Evolutionary conservation across 495 filamentous ascomycete species (phyloP), one percentile per base, ranked within the genome.

Genomic region (Aspergillus ostianus): DNA sequence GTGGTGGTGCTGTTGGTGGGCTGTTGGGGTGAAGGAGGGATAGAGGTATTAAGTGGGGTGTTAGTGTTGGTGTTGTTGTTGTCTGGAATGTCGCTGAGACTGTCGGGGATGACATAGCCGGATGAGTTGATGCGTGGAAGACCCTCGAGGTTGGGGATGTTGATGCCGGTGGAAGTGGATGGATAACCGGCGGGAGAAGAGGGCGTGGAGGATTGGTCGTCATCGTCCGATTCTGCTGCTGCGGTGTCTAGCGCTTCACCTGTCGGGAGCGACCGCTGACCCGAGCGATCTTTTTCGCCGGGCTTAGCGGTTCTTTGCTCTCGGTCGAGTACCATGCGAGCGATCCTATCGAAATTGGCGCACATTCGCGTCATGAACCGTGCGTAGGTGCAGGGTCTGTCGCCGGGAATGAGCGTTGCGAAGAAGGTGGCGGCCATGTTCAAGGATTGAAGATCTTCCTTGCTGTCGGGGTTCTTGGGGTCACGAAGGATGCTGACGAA

Each of bases 401-500:
- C 85, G 49, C 61, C 64, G 3, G 82, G 77, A 17, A 86, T 81
- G 53, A 97, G 88, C 36, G 86, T 84, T 41, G 84, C 85, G 27
- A 98, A 80, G 73, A 98, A 98, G 41, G 83, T 90, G 26, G 96
- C 89, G 10, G 96, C 93, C 51, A 91, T 82, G 63, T 86, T 92
- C 83, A 98, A 90, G 15, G 94, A 79, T 58, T 87, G 83, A 5
- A 96, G 81, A 70, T 98, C 94, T 23, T 91, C 88, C 52, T 87
- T 84, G n/a, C 90, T 89, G 18, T 89, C 83, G 6, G 86, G 79
- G 68, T 93, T 86, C 58, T 90, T 84, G 5, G 90, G 91, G 61
- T 97, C 93, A 62, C 96, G 92, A 8, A 98, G 73, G 57, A 98
- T 92, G 65, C 91, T 92, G 46, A 90, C 90, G 70, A 98, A 98